Percentiles rank a stretch among this genome's conserved stretches.
phyloP scores from a whole-genome alignment of 1,139 yeast species.

The Blastobotrys raffinosifermentans region DNA sequence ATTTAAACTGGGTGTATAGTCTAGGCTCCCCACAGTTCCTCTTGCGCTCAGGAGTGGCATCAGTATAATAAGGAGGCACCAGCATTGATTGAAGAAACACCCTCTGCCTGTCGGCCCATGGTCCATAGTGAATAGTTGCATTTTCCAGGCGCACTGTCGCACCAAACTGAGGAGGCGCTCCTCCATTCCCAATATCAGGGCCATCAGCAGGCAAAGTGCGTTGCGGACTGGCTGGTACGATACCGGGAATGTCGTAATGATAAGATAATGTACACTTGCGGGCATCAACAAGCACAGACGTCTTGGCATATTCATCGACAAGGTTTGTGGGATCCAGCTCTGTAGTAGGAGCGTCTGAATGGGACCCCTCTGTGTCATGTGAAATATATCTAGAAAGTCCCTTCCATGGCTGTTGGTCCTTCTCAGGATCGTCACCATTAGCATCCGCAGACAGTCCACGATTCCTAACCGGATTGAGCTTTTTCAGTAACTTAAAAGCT shows the following conservation, averaged over 20 bases:
- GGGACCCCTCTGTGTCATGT: slow-evolving; percentile 13
- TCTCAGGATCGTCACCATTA: slow-evolving; percentile 9
- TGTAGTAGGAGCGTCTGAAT: slow-evolving; percentile 17
- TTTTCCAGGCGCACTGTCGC: slow-evolving; percentile 52
- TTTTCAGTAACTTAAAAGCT: background rate
- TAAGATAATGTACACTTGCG: slow-evolving; percentile 49
- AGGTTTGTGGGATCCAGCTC: slow-evolving; percentile 35
- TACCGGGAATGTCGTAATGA: slow-evolving; percentile 68
- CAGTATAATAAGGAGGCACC: slow-evolving; percentile 62
- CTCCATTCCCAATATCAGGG: slow-evolving; percentile 49
- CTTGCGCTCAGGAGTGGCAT: slow-evolving; percentile 43
- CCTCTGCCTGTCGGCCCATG: slow-evolving; percentile 92
- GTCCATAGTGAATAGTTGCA: slow-evolving; percentile 79
- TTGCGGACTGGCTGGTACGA: slow-evolving; percentile 37
- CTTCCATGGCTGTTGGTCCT: slow-evolving; percentile 38
- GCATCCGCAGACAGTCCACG: slow-evolving; percentile 5
- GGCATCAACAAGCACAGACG: slow-evolving; percentile 67
- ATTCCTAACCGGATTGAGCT: background rate
- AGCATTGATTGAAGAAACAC: slow-evolving; percentile 58
- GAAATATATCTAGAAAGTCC: slow-evolving; percentile 38
- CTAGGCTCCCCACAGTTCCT: slow-evolving; percentile 48
- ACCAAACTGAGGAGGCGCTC: slow-evolving; percentile 59
- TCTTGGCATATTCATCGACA: slow-evolving; percentile 75
- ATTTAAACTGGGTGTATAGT: slow-evolving; percentile 49
- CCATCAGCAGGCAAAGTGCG: slow-evolving; percentile 30